Conservation (phyloP, 352 stramenopile species). For the Phytopythium boreale region DNA sequence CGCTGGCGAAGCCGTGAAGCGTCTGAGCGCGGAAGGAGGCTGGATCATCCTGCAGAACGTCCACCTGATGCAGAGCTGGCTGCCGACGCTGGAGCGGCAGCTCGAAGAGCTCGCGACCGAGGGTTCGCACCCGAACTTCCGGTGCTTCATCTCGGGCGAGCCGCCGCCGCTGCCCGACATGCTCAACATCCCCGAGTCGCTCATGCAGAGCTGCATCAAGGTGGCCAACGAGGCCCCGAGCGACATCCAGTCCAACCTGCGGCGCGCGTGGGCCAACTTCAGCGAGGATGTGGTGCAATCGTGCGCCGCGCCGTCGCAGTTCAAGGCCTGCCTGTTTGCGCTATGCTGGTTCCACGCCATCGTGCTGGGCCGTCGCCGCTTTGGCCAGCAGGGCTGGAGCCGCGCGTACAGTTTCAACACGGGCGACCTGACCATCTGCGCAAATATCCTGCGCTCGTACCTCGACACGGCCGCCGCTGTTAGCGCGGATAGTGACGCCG, state of each 20-base stretch:
- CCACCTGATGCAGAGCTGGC: slow-evolving; percentile 95
- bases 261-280: slow-evolving; percentile 93
- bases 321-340: slow-evolving; percentile 93
- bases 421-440: slow-evolving; percentile 94
- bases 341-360: slow-evolving; percentile 97
- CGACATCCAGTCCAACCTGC: slow-evolving; percentile 95
- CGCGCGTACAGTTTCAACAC: slow-evolving; percentile 96
- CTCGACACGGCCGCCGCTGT: slow-evolving; percentile 84
- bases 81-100: slow-evolving; percentile 91
- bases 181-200: slow-evolving; percentile 96
- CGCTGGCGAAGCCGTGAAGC: slow-evolving; percentile 89
- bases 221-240: slow-evolving; percentile 94
- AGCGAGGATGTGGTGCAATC: slow-evolving; percentile 86
- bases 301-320: slow-evolving; percentile 88
- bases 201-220: slow-evolving; percentile 96
- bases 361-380: slow-evolving; percentile 89
- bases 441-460: slow-evolving; percentile 93
- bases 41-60: slow-evolving; percentile 97
- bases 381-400: slow-evolving; percentile 94
- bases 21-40: slow-evolving; percentile 87
- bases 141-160: slow-evolving; percentile 95
- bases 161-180: slow-evolving; percentile 90
- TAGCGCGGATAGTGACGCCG: not conserved
- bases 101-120: slow-evolving; percentile 89
- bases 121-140: slow-evolving; percentile 91